Conservation (phyloP, 164 flowering plant genomes). For the Macadamia integrifolia region DNA sequence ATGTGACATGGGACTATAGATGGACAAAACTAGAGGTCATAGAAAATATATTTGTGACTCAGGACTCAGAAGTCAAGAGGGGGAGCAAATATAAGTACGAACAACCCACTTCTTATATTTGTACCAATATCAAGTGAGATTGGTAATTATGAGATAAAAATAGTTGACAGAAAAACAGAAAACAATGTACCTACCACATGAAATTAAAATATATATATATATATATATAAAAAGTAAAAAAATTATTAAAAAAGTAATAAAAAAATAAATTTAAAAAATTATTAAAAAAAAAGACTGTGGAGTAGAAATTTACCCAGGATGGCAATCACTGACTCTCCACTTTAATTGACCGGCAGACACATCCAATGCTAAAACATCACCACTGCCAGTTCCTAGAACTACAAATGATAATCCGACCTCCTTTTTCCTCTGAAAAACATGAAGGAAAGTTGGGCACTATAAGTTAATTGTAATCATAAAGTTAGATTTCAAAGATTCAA, state of each 20-base stretch:
- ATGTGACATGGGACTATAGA: too few relatives aligned
- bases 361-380: constrained; percentile 87
- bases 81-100: too few relatives aligned
- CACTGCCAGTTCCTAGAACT: constrained; percentile 83
- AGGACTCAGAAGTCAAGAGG: too few relatives aligned
- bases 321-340: constrained; percentile 78
- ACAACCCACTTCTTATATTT: too few relatives aligned
- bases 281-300: neutral
- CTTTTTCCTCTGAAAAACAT: constrained; percentile 54
- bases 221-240: too few relatives aligned
- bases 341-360: constrained; percentile 75
- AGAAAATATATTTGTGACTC: too few relatives aligned
- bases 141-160: too few relatives aligned
- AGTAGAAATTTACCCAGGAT: constrained; percentile 72
- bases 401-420: constrained; percentile 50
- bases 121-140: too few relatives aligned
- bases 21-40: too few relatives aligned
- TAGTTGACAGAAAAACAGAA: neutral
- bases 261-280: too few relatives aligned
- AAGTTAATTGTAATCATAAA: neutral
- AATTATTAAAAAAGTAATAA: too few relatives aligned
- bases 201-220: neutral
- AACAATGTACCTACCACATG: neutral
- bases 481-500: neutral
- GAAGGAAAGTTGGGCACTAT: neutral